Evolutionary conservation across 2,329 filamentous ascomycete species (phyloP), one percentile per base, ranked within the genome.

Genomic region (Acrodontium crateriforme): DNA sequence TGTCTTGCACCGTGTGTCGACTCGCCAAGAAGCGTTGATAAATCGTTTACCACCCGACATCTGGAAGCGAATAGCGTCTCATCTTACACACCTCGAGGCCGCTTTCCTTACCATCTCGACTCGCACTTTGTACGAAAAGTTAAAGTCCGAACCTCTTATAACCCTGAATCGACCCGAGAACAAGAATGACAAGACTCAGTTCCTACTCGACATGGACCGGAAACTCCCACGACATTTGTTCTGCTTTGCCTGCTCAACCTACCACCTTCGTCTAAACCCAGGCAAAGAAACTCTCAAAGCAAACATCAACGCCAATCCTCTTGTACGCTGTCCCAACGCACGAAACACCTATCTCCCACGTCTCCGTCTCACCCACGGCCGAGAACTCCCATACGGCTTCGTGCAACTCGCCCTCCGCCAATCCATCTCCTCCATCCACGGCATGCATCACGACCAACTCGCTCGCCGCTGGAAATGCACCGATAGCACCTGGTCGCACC

Each of bases 321-420:
- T 74, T 9, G 72, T 67, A 47, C 42, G 56, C 23, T 75, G 71
- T 41, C 67, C 68, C 1, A 62, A 67, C 29, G 55, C 58, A 19
- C 59, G 55, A 16, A 67, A 67, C 39, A 49, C 57, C n/a, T 49
- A 61, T 9, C 55, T 63, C 2, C 63, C 69, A 2, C 61, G 65
- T 15, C 60, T 61, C 14, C 60, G 69, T 5, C 58, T 74, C 15
- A 63, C 65, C 5, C 62, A 67, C 18, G 63, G 59, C 21, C 64
- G 69, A 29, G 59, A 51, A n/a, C 52, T 75, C 0, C 66, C 67
- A 2, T 73, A 69, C 46, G 50, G 65, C 9, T 73, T 72, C 36
- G 58, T 70, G 2, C 71, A 75, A 43, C 59, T 75, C n/a, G 59
- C 53, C 3, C 52, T 65, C 22, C 61, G 69, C 17, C 58, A 60